Base-by-base conservation (phyloP, 208 protist genomes). In the Vickermania spadyakhi region DNA sequence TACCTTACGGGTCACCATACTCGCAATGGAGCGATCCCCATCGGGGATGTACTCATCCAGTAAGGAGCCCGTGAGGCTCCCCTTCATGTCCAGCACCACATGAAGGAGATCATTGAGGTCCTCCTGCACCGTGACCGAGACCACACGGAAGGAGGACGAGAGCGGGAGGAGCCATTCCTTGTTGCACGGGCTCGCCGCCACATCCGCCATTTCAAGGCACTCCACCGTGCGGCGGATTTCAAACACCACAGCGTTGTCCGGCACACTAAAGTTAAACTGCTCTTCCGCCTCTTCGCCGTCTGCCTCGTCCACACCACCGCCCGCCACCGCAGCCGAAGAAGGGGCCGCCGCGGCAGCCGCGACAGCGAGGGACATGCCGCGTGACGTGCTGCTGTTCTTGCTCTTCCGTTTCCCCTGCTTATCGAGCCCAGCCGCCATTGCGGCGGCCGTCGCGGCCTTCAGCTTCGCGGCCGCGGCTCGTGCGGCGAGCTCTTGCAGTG, bases 91-190 rank as follows among this genome's bases (percentile, higher is more conserved):
- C 28, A 94, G 57, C 50, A 86, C 73, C 23, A 94, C 76, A 67
- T 91, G 82, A 50, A 73, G 71, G 21, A 90, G 58, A 14, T 81
- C 70, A 51, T 93, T 86, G 51, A 72, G 68, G 60, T 81, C 72
- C 36, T 66, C 65, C 31, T 62, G 68, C 52, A 71, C 56, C 14
- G 36, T 69, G 2, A 92, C 80, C 36, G 64, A 64, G 0, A 73
- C 42, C 13, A 94, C 75, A 28, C 78, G 75, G 70, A 82, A 92
- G 18, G 77, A 83, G 28, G 84, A 76, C 54, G 65, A 81, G 50
- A 94, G 70, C 22, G 88, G 88, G 28, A 94, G 72, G 30, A 94
- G 57, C 84, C 88, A 94, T 56, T 86, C 81, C 2, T 71, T 57
- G 68, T 89, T 78, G 57, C 81, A 72, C 18, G 88, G 84, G 49